Percentiles rank a stretch among this genome's conserved stretches.
Evolutionary conservation across 2,329 filamentous ascomycete genomes (phyloP).

Genomic region (Dactylellina parvicollis): DNA sequence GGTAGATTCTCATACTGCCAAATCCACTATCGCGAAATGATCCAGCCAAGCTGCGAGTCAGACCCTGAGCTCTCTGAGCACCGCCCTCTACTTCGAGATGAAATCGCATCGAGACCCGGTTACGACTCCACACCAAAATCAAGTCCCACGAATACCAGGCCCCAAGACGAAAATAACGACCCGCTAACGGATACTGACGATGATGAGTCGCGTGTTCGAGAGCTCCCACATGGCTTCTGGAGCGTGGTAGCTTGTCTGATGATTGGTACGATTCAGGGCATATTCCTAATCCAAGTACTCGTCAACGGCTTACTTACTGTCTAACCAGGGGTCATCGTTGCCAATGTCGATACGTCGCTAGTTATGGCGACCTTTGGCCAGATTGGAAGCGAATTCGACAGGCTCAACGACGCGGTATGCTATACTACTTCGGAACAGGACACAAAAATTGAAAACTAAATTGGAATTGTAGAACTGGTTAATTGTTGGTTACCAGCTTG

Average conservation of each 20-base stretch:
- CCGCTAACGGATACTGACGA: neutral
- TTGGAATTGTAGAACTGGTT: constrained; percentile 41
- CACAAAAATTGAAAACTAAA: neutral
- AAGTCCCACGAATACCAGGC: neutral
- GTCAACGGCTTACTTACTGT: neutral
- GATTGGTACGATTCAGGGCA: constrained; percentile 16
- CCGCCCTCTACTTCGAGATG: constrained; percentile 11
- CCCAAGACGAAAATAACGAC: neutral
- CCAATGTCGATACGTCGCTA: constrained; percentile 72
- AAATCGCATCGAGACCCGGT: neutral
- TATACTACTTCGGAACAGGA: neutral
- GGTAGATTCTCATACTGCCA: neutral
- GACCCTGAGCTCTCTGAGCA: constrained; percentile 17
- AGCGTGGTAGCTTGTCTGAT: constrained; percentile 43
- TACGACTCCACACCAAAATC: constrained; percentile 12
- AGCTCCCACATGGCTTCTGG: constrained; percentile 42
- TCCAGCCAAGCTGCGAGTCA: constrained; percentile 7
- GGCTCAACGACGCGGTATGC: constrained; percentile 39
- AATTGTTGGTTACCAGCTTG: constrained; percentile 49
- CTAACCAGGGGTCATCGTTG: constrained; percentile 70
- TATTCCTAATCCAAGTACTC: neutral
- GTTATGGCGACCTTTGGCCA: constrained; percentile 72
- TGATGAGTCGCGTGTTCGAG: neutral
- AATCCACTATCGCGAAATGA: constrained; percentile 12
- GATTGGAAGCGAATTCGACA: constrained; percentile 70